These are phyloP conservation scores for Fusarium sp. DNA, from an alignment of 2,329 filamentous ascomycete species.

Conservation along the genomic window DNA sequence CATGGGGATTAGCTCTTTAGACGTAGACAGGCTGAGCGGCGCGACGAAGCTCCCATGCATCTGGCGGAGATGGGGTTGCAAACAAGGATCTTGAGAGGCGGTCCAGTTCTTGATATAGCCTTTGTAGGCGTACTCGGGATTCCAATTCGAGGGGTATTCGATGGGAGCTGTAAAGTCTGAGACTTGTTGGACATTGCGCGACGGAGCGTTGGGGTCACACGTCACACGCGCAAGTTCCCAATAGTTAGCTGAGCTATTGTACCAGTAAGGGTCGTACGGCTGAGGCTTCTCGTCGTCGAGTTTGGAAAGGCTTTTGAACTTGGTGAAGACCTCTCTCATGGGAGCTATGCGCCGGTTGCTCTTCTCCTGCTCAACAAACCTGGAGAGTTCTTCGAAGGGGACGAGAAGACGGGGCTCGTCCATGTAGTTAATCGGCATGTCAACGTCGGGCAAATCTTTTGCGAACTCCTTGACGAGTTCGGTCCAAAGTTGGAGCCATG, in stretches of 20 bases:
- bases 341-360: slow-evolving; percentile 56
- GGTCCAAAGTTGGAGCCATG: slow-evolving; percentile 61
- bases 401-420: slow-evolving; percentile 73
- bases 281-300: slow-evolving; percentile 51
- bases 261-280: slow-evolving; percentile 61
- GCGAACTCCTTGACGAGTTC: slow-evolving; percentile 63
- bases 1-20: slow-evolving; percentile 66
- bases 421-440: slow-evolving; percentile 73
- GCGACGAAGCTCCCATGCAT: slow-evolving; percentile 69
- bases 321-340: slow-evolving; percentile 56
- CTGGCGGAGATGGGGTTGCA: slow-evolving; percentile 63
- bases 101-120: slow-evolving; percentile 70
- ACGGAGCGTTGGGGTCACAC: slow-evolving; percentile 67
- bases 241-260: slow-evolving; percentile 59
- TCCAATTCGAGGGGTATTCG: slow-evolving; percentile 51
- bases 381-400: slow-evolving; percentile 65
- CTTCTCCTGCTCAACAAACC: slow-evolving; percentile 61
- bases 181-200: slow-evolving; percentile 51
- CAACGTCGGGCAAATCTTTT: slow-evolving; percentile 68
- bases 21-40: slow-evolving; percentile 62
- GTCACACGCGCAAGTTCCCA: slow-evolving; percentile 68
- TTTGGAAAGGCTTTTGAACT: slow-evolving; percentile 55
- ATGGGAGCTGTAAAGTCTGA: slow-evolving; percentile 48
- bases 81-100: slow-evolving; percentile 66
- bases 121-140: slow-evolving; percentile 52